Percentiles rank a stretch among this genome's conserved stretches.
phyloP scores from a whole-genome alignment of 768 basidiomycete species.

The Suillus americanus region DNA sequence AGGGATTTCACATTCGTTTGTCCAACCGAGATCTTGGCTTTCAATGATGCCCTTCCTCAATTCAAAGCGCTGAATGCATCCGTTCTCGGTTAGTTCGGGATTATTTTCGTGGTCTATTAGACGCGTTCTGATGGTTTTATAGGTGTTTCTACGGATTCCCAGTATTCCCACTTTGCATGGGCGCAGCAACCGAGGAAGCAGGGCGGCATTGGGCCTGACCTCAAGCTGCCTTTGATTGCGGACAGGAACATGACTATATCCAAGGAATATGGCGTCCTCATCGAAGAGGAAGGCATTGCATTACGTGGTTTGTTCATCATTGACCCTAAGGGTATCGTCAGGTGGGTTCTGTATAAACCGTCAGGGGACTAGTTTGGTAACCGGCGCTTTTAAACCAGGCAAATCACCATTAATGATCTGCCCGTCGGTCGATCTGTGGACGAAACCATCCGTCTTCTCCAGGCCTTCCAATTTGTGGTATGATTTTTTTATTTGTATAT shows the following conservation, averaged over 20 bases:
- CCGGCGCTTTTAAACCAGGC: slow-evolving; percentile 37
- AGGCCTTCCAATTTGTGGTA: slow-evolving; percentile 92
- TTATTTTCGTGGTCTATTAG: background rate
- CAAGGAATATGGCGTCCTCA: slow-evolving; percentile 83
- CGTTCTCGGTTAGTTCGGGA: slow-evolving; percentile 61
- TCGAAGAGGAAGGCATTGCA: slow-evolving; percentile 87
- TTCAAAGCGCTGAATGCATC: slow-evolving; percentile 74
- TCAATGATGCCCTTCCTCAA: slow-evolving; percentile 80
- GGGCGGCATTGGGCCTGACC: slow-evolving; percentile 88
- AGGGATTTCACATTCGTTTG: slow-evolving; percentile 91
- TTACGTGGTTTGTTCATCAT: slow-evolving; percentile 87
- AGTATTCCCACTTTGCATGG: slow-evolving; percentile 89
- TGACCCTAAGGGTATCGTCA: slow-evolving; percentile 76
- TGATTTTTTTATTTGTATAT: slow-evolving; percentile 18
- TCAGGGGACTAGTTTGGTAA: background rate
- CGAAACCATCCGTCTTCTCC: slow-evolving; percentile 86
- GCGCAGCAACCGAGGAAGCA: slow-evolving; percentile 76
- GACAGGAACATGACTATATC: slow-evolving; percentile 79
- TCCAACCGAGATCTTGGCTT: slow-evolving; percentile 95
- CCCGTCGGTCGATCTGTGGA: slow-evolving; percentile 96
- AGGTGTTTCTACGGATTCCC: slow-evolving; percentile 88
- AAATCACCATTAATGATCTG: slow-evolving; percentile 89
- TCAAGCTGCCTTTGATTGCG: slow-evolving; percentile 81
- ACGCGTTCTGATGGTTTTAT: slow-evolving; percentile 9
- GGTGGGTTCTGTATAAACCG: slow-evolving; percentile 36